These are phyloP conservation scores for Salinomyces thailandicus DNA, from an alignment of 2,329 filamentous ascomycete species.

Conservation along the genomic window DNA sequence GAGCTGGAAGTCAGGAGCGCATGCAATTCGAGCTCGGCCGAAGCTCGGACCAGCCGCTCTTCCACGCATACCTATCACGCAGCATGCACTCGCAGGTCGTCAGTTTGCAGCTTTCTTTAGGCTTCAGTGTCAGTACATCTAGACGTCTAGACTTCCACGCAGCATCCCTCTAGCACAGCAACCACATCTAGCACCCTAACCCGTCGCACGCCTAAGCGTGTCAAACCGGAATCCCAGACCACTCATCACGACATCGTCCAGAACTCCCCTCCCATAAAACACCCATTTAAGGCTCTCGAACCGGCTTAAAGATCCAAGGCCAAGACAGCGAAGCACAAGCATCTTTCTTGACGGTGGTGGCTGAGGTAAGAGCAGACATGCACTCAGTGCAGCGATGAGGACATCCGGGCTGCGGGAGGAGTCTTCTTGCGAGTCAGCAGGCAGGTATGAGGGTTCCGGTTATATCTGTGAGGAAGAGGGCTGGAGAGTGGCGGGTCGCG, in stretches of 20 bases:
- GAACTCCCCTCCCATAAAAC: constrained; percentile 24
- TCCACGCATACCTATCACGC: no score
- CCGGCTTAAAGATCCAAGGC: constrained; percentile 17
- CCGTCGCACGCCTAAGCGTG: constrained; percentile 19
- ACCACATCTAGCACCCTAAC: no score
- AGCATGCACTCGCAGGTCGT: no score
- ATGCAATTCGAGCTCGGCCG: no score
- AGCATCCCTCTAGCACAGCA: no score
- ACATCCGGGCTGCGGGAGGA: constrained; percentile 9
- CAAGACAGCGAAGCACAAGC: constrained; percentile 14
- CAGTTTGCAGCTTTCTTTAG: no score
- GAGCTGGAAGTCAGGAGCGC: no score
- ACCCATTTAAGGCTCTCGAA: constrained; percentile 22
- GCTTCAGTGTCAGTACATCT: no score
- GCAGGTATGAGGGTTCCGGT: constrained; percentile 8
- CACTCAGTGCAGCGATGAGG: constrained; percentile 10
- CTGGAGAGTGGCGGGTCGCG: no score
- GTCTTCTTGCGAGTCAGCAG: constrained; percentile 2
- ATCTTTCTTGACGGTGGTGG: constrained; percentile 3
- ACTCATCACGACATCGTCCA: constrained; percentile 18
- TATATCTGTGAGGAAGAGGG: no score
- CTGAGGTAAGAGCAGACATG: not conserved
- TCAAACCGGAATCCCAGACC: constrained; percentile 23
- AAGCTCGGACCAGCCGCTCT: no score
- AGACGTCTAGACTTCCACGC: no score